Conservation (phyloP, 371 early-diverging fungal species). For the Apophysomyces variabilis region DNA sequence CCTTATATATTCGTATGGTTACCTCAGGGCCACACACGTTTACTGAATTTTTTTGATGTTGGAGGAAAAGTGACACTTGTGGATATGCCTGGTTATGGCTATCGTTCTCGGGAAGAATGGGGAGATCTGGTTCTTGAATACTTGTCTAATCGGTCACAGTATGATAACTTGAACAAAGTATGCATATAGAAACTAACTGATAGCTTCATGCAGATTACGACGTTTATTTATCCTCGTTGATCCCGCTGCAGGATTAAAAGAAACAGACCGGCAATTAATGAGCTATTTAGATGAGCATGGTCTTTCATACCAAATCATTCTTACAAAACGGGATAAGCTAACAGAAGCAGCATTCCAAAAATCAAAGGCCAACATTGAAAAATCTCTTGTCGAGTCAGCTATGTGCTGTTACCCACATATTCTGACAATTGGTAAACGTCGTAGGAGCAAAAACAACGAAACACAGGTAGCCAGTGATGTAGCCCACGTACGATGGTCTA, state of each 20-base stretch:
- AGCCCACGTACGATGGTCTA: constrained; percentile 11
- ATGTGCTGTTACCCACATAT: constrained; percentile 63
- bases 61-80: constrained; percentile 65
- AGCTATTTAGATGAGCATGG: constrained; percentile 60
- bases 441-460: constrained; percentile 13
- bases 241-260: constrained; percentile 71
- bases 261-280: constrained; percentile 64
- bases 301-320: constrained; percentile 63
- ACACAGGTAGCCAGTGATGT: constrained; percentile 10
- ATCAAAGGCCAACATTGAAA: constrained; percentile 49
- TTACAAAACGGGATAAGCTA: constrained; percentile 72
- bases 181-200: neutral
- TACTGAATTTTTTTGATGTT: constrained; percentile 74
- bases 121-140: constrained; percentile 72
- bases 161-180: constrained; percentile 18
- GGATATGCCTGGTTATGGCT: constrained; percentile 87
- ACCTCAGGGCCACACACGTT: constrained; percentile 68
- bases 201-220: constrained; percentile 47
- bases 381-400: constrained; percentile 48
- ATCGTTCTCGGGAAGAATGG: constrained; percentile 73
- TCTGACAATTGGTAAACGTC: constrained; percentile 42
- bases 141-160: constrained; percentile 61
- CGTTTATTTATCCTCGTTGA: constrained; percentile 72
- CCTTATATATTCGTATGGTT: neutral
- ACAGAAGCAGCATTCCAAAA: constrained; percentile 41